Percentiles rank a stretch among this genome's conserved stretches.
Conservation (phyloP, 345 rosid genomes). For the Gossypium bickii region DNA sequence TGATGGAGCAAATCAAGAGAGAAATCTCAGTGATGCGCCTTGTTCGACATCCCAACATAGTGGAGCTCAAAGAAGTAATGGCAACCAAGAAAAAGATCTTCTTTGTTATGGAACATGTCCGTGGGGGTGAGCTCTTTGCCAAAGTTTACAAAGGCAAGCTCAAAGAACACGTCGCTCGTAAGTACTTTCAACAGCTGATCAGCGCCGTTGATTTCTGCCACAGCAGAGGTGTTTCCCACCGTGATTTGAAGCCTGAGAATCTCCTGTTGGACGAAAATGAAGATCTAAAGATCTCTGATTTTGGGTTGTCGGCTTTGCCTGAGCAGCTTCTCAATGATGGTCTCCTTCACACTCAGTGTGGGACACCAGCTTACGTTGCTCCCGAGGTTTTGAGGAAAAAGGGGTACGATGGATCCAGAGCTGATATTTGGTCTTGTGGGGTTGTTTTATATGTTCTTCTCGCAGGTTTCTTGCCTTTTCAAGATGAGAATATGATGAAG, state of each 20-base stretch:
- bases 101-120: constrained; percentile 69
- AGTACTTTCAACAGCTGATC: constrained; percentile 71
- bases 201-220: constrained; percentile 78
- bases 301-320: constrained; percentile 72
- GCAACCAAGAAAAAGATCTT: constrained; percentile 66
- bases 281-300: constrained; percentile 67
- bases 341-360: constrained; percentile 75
- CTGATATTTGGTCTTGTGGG: constrained; percentile 93
- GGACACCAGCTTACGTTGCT: constrained; percentile 85
- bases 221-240: constrained; percentile 76
- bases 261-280: constrained; percentile 67
- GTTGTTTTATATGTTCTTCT: constrained; percentile 72
- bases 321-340: constrained; percentile 67
- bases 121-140: constrained; percentile 73
- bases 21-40: constrained; percentile 87
- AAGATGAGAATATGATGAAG: constrained; percentile 56
- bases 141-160: constrained; percentile 59
- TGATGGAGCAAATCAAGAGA: constrained; percentile 71
- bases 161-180: constrained; percentile 48
- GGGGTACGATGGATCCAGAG: constrained; percentile 83
- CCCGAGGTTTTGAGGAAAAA: constrained; percentile 84
- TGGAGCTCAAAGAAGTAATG: constrained; percentile 70
- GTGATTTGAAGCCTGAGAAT: constrained; percentile 86
- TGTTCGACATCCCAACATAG: constrained; percentile 69
- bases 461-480: constrained; percentile 70